These are phyloP conservation scores for Camellia granthamiana DNA, from an alignment of 148 eudicot genomes.

Conservation along the genomic window DNA sequence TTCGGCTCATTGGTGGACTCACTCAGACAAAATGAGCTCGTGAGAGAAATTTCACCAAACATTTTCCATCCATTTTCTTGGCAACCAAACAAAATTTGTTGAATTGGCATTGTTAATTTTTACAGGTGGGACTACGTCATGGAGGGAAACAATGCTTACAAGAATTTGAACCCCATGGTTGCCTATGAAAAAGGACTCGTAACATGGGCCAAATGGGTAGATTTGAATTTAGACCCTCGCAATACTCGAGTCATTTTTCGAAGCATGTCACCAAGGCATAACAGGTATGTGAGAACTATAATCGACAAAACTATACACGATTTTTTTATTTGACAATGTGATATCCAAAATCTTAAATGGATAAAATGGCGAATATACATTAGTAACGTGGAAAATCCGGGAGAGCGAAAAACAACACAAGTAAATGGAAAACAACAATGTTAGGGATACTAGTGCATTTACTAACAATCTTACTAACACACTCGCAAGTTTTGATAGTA, in stretches of 20 bases:
- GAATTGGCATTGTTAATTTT: not conserved
- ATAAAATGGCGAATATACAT: no score
- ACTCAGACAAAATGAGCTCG: slow-evolving; percentile 54
- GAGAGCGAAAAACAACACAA: no score
- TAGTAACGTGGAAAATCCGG: no score
- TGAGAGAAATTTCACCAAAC: slow-evolving; percentile 23
- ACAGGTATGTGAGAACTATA: slow-evolving; percentile 42
- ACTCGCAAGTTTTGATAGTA: no score
- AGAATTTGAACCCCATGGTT: slow-evolving; percentile 58
- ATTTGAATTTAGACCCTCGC: slow-evolving; percentile 62
- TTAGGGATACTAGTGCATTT: no score
- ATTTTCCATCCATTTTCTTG: not conserved
- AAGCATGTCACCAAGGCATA: slow-evolving; percentile 84
- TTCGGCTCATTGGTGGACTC: slow-evolving; percentile 96
- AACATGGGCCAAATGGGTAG: slow-evolving; percentile 92
- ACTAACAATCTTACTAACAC: no score
- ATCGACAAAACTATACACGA: no score
- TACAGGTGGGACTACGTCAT: slow-evolving; percentile 74
- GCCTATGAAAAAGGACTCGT: slow-evolving; percentile 70
- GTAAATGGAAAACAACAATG: no score
- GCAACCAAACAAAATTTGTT: not conserved
- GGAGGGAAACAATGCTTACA: slow-evolving; percentile 52
- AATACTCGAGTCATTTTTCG: slow-evolving; percentile 64
- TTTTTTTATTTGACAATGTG: no score
- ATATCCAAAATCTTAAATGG: no score